Base-by-base conservation (phyloP, 1,139 yeast genomes). In the Debaryomyces fabryi region DNA sequence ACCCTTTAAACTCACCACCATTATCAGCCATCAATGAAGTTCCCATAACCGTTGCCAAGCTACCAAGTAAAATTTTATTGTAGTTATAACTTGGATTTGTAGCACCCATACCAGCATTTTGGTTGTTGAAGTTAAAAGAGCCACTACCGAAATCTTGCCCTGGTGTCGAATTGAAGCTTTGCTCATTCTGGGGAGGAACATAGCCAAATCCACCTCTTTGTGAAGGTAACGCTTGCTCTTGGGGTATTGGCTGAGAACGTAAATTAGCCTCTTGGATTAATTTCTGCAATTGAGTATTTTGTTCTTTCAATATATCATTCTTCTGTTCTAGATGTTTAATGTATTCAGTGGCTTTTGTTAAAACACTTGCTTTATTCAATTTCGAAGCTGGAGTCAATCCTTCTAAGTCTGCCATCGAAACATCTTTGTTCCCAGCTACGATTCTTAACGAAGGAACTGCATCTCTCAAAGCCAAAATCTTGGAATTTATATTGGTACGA, bases 291-390 rank as follows among this genome's bases (percentile, higher is more conserved):
- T 72, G 74, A 4, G 70, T 62, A 56, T 83, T 79, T 58, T 88
- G 92, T 48, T 74, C 71, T 52, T 68, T 71, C 56, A 88, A 72
- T 15, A 69, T 57, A 2, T 75, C 79, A 63, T 89, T 89, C 58
- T 87, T 86, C 47, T 69, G 67, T 62, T 91, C 96, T 62, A 92
- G 75, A 67, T 91, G 96, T 57, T 81, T 78, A 58, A 92, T 91
- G 62, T 91, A 92, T 65, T 91, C 97, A 2, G 95, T 88, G 4
- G 97, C 96, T 63, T 91, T 89, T 44, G 90, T 81, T 54, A 92
- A 76, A 25, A 92, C 91, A 44, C 90, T 86, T 6, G 97, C 97
- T 66, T 92, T 92, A 69, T 90, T 91, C 56, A 91, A 76, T 62
- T 89, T 90, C 46, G 82, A 74, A 3, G 97, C 96, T 0, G 97